Conservation (phyloP, 495 filamentous ascomycete species). For the Annulohypoxylon moriforme region DNA sequence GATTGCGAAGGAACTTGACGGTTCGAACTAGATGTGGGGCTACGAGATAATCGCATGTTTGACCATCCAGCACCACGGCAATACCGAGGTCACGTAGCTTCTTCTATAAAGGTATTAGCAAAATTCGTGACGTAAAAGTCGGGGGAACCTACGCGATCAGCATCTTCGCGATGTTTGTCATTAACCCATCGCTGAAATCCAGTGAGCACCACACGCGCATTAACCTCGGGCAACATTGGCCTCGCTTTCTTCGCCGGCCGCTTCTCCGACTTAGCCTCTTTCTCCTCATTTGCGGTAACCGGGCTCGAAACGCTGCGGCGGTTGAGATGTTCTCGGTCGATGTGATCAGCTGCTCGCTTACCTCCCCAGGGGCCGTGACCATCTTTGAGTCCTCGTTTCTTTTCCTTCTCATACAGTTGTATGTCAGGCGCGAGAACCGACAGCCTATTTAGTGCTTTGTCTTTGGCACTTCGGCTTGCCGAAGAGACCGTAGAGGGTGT, state of each 20-base stretch:
- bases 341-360: conserved; percentile 67
- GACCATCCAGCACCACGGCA: conserved; percentile 76
- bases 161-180: conserved; percentile 74
- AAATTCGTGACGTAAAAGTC: conserved; percentile 4
- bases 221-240: conserved; percentile 66
- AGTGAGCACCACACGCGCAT: conserved; percentile 80
- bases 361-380: conserved; percentile 78
- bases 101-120: conserved; percentile 64
- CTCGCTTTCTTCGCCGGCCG: conserved; percentile 70
- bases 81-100: conserved; percentile 88
- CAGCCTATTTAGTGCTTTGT: conserved; percentile 77
- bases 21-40: conserved; percentile 89
- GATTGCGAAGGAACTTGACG: conserved; percentile 87
- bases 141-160: conserved; percentile 75
- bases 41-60: conserved; percentile 84
- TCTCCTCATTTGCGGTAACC: conserved; percentile 53
- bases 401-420: conserved; percentile 91
- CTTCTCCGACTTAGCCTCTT: conserved; percentile 60
- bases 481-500: conserved; percentile 75
- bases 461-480: conserved; percentile 87
- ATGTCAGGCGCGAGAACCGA: conserved; percentile 85
- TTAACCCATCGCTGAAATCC: conserved; percentile 81
- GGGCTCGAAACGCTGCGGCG: conserved; percentile 50
- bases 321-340: conserved; percentile 61
- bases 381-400: conserved; percentile 78